A percentile compares a stretch with the other conserved stretches of the same genome.
phyloP scores from a whole-genome alignment of 176 grass and related monocot genomes.

The Microstegium vimineum region DNA sequence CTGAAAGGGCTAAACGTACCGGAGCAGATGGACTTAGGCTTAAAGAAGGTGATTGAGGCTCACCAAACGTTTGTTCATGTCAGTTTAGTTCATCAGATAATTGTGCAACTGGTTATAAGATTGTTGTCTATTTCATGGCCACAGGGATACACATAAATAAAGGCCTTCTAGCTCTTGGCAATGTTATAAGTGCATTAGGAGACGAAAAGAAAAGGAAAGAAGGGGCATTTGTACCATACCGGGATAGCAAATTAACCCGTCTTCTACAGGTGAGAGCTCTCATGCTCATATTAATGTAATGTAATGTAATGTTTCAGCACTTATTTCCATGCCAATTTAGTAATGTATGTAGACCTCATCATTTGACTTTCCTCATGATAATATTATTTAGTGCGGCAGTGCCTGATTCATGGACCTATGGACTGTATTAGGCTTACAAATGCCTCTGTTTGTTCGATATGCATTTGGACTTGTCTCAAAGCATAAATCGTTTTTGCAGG shows the following conservation, averaged over 20 bases:
- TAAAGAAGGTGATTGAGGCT: conserved; percentile 59
- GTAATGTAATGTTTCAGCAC: background rate
- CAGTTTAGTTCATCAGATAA: conserved; percentile 3
- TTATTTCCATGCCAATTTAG: background rate
- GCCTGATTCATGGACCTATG: background rate
- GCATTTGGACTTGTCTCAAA: background rate
- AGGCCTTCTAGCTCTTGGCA: conserved; percentile 80
- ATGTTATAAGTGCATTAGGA: conserved; percentile 73
- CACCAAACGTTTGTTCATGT: background rate
- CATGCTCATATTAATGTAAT: background rate
- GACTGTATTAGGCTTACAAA: background rate
- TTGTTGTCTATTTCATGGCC: background rate
- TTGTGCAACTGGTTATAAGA: conserved; percentile 1
- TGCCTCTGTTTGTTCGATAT: background rate
- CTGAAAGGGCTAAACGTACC: conserved; percentile 82
- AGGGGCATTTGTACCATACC: conserved; percentile 68
- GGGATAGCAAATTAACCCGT: conserved; percentile 79
- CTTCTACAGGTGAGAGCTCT: conserved; percentile 51
- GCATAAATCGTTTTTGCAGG: too few species aligned
- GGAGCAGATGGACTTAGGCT: conserved; percentile 67
- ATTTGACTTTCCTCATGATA: background rate
- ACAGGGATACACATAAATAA: conserved; percentile 78
- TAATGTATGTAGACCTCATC: background rate
- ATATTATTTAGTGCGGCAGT: background rate
- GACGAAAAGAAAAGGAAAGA: conserved; percentile 87